Evolutionary conservation across 805 yeast genomes (phyloP), one percentile per base, ranked within the genome.

Genomic region (Starmerella apicola): DNA sequence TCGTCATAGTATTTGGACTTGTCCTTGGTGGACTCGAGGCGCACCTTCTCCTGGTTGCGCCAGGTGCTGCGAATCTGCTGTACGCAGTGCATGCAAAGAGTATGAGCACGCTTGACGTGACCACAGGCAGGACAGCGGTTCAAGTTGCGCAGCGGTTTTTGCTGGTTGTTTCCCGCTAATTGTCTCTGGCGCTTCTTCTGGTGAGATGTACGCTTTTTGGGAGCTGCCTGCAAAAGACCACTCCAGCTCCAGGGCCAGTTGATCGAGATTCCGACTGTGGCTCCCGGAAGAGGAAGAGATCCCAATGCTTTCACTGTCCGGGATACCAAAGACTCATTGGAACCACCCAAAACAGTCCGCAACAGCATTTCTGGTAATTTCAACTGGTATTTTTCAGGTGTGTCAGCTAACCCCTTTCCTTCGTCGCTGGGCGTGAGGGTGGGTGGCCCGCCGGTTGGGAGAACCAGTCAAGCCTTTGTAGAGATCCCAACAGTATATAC

Each of bases 51-150:
- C 25, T 48, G 42, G 25, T 27, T 13, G 33, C 73, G 78, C 82
- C 95, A 83, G 32, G 79, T 66, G 42, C 71, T 66, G 58, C 74
- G 78, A 55, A 91, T 80, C 57, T 85, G 85, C 24, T 71, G 74
- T 42, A 83, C 86, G 64, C 98, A 88, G 55, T 81, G 73, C 93
- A 84, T 83, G 63, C 98, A 88, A 52, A 88, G 67, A 42, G 85
- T 76, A 60, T 91, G 94, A 1, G 91, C 76, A 55, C 95, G 71
- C 63, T 88, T 91, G 52, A 74, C 79, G 46, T 81, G 79, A 32
- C 98, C 98, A 64, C 98, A 88, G 0, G 95, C 79, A 3, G 97
- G 96, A 58, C 98, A 88, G 58, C 94, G 73, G 46, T 80, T 83
- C 54, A 91, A 66, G 56, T 82, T 78, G 41, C 76, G 72, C 48